Evolutionary conservation across 2,329 filamentous ascomycete species (phyloP), one percentile per base, ranked within the genome.

Genomic region (Cordyceps javanica): DNA sequence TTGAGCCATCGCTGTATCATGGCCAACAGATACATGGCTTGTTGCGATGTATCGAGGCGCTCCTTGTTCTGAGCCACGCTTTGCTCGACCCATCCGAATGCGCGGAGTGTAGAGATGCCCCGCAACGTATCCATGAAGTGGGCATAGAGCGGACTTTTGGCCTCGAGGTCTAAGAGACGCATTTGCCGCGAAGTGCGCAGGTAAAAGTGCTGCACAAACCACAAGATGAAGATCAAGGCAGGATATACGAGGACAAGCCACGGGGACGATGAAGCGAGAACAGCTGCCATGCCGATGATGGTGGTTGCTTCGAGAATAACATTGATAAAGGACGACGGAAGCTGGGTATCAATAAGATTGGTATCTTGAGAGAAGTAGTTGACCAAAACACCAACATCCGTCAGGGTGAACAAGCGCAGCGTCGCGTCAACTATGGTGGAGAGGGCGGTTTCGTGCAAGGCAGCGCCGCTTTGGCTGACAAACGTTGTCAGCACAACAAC

Each of bases 1-100:
- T 65, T 73, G 1, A 85, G 72, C 81, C 82, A 85, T 39, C 76
- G 73, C 65, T 86, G 82, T 25, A 84, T 76, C 62, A 78, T 77
- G 50, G 73, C 75, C 3, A 85, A 72, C 2, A 83, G 73, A 63
- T 85, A 85, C n/a, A 76, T 77, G 0, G 82, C 81, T 9, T 74
- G 68, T 60, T 85, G 82, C 0, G 80, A 82, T 1, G 66, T 69
- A 64, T 84, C 75, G 3, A 85, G 68, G 0, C 83, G 71, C 2
- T 60, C 49, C 21, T 75, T 67, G 60, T 80, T 83, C 50, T 70
- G 70, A 13, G 71, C 62, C 13, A 77, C 69, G 59, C 75, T 72
- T 2, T 68, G 64, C 1, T 68, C 60, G 16, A 74, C 68, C 81
- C 81, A 84, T 4, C 77, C 77, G 60, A 82, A 82, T 3, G 82